phyloP scores from a whole-genome alignment of 257 asterid genomes.

The Ajuga chamaepitys region DNA sequence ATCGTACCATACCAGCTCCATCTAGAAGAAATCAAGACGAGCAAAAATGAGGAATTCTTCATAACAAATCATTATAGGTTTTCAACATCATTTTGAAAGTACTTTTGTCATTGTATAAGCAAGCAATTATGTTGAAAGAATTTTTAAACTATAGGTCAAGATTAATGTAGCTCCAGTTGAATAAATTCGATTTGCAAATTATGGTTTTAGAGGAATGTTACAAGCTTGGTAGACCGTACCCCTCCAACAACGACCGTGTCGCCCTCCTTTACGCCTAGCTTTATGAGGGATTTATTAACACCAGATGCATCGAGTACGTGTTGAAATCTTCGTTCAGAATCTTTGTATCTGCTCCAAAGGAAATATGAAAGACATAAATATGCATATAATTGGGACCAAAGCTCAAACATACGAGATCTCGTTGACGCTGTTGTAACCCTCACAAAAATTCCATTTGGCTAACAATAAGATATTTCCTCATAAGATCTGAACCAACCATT shows the following conservation, averaged over 20 bases:
- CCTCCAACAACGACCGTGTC: slow-evolving; percentile 90
- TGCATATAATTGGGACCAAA: not conserved
- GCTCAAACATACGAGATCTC: not conserved
- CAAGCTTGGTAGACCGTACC: slow-evolving; percentile 28
- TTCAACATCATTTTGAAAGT: not conserved
- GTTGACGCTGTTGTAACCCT: not conserved
- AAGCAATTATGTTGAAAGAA: not conserved
- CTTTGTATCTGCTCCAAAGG: slow-evolving; percentile 57
- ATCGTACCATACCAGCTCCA: slow-evolving; percentile 91
- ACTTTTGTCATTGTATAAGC: not conserved
- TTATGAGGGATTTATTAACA: slow-evolving; percentile 71
- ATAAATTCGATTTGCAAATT: not conserved
- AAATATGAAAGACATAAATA: slow-evolving; percentile 6
- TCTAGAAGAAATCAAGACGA: slow-evolving; percentile 30
- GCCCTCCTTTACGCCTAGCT: slow-evolving; percentile 87
- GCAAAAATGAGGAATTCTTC: not conserved
- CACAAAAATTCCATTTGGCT: not conserved
- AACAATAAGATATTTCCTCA: not conserved
- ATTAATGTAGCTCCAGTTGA: not conserved
- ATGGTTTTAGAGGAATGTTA: not conserved
- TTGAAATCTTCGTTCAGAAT: slow-evolving; percentile 86
- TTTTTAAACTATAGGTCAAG: not conserved
- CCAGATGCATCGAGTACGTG: slow-evolving; percentile 92
- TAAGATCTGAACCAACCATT: not conserved
- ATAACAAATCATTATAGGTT: not conserved